A percentile compares a stretch with the other conserved stretches of the same genome.
Evolutionary conservation across 2,329 filamentous ascomycete species (phyloP).

Genomic region (Claviceps sp.): DNA sequence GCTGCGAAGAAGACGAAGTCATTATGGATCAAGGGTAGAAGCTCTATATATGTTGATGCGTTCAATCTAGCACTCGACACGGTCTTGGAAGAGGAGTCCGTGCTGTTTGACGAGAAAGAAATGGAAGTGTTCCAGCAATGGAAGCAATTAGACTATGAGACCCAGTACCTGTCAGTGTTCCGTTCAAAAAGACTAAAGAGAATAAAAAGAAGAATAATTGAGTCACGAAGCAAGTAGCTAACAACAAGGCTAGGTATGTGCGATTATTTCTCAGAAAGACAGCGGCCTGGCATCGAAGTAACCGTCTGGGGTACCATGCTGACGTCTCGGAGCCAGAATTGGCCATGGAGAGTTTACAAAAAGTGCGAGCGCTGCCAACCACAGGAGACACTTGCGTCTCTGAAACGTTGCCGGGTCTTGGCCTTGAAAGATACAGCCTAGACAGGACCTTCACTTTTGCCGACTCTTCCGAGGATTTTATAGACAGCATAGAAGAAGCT

Average conservation of each 20-base stretch:
- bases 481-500: constrained; percentile 71
- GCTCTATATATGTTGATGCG: constrained; percentile 91
- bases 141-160: constrained; percentile 62
- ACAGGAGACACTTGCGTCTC: constrained; percentile 5
- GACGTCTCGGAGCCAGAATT: constrained; percentile 64
- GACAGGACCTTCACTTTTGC: constrained; percentile 59
- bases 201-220: background rate
- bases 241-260: constrained; percentile 52
- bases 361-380: constrained; percentile 38
- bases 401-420: constrained; percentile 16
- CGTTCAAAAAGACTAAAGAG: background rate
- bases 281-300: constrained; percentile 77
- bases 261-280: constrained; percentile 87
- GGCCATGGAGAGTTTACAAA: constrained; percentile 54
- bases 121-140: constrained; percentile 64
- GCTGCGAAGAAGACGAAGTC: constrained; percentile 26
- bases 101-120: constrained; percentile 76
- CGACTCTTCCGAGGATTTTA: constrained; percentile 59
- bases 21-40: constrained; percentile 59
- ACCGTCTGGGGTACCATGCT: constrained; percentile 62
- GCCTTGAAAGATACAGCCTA: constrained; percentile 32
- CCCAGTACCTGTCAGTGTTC: constrained; percentile 67
- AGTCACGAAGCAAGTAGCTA: background rate
- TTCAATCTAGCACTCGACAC: constrained; percentile 88
- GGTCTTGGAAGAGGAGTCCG: constrained; percentile 75